These are phyloP conservation scores for Umbelopsis isabellina DNA, from an alignment of 192 early-diverging fungal species.

Conservation along the genomic window DNA sequence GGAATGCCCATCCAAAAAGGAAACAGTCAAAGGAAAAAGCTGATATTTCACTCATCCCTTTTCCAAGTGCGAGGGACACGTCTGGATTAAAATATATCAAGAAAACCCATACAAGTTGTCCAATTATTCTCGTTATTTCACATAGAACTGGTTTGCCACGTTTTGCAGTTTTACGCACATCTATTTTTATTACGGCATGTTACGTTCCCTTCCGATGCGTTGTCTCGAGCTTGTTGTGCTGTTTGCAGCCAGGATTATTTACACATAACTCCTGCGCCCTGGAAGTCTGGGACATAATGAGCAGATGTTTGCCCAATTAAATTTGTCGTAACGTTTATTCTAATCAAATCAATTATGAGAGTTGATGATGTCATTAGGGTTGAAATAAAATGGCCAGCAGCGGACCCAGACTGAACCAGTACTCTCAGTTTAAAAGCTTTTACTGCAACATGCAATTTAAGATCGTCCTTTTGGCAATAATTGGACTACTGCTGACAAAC, in stretches of 20 bases:
- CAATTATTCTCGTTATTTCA: not conserved
- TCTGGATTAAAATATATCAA: slow-evolving; percentile 11
- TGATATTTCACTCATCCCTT: slow-evolving; percentile 19
- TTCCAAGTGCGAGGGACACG: slow-evolving; percentile 6
- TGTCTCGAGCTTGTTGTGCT: no score
- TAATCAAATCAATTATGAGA: not conserved
- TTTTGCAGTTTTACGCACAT: not conserved
- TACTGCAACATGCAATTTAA: slow-evolving; percentile 18
- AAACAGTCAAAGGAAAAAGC: slow-evolving; percentile 20
- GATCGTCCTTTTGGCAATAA: slow-evolving; percentile 4
- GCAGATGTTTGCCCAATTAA: not conserved
- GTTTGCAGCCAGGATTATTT: no score
- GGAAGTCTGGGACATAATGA: not conserved
- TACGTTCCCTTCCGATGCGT: no score
- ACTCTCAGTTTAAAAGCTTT: not conserved
- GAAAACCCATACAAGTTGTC: not conserved
- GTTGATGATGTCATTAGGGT: no score
- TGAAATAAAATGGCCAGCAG: not conserved
- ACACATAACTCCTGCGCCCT: not conserved
- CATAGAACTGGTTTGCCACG: slow-evolving; percentile 14
- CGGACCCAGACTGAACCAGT: not conserved
- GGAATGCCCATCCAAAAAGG: slow-evolving; percentile 20
- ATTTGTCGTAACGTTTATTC: not conserved
- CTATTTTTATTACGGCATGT: slow-evolving; percentile 16
- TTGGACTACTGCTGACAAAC: slow-evolving; percentile 13